phyloP scores from a whole-genome alignment of 495 filamentous ascomycete species.

The Rostrohypoxylon terebratum region DNA sequence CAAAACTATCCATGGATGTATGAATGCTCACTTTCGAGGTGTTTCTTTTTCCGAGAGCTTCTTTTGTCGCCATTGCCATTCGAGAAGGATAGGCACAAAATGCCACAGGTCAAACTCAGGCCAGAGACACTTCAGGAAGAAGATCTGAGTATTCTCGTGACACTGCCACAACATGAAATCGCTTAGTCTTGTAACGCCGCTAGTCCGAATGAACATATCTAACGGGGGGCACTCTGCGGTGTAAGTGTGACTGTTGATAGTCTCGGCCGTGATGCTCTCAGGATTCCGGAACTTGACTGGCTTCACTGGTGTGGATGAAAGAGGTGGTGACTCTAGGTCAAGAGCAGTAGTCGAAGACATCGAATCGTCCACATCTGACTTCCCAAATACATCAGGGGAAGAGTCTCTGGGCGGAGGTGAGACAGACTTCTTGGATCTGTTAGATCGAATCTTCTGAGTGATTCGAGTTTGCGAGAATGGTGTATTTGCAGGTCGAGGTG shows the following conservation, averaged over 20 bases:
- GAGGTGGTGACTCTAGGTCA: constrained; percentile 60
- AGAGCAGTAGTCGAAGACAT: constrained; percentile 64
- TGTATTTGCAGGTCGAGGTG: constrained; percentile 68
- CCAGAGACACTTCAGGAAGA: constrained; percentile 93
- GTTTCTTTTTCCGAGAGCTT: constrained; percentile 62
- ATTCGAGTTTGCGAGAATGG: constrained; percentile 90
- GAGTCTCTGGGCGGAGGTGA: constrained; percentile 58
- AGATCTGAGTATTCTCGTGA: constrained; percentile 89
- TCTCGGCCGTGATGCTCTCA: constrained; percentile 86
- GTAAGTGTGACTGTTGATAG: constrained; percentile 81
- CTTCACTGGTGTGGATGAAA: constrained; percentile 46
- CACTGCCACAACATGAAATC: constrained; percentile 99
- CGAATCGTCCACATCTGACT: constrained; percentile 65
- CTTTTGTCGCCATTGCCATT: constrained; percentile 83
- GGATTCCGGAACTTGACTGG: constrained; percentile 64
- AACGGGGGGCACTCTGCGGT: constrained; percentile 86
- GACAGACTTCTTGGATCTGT: constrained; percentile 61
- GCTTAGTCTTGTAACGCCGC: constrained; percentile 88
- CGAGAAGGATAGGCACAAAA: constrained; percentile 89
- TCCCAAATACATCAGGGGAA: constrained; percentile 51
- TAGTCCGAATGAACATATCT: constrained; percentile 89
- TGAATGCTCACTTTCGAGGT: constrained; percentile 45
- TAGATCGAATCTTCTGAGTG: constrained; percentile 79
- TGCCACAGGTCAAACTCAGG: constrained; percentile 96
- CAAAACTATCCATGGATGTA: constrained; percentile 32